phyloP scores from a whole-genome alignment of 2,329 filamentous ascomycete genomes.

The Colletotrichum orchidophilum region DNA sequence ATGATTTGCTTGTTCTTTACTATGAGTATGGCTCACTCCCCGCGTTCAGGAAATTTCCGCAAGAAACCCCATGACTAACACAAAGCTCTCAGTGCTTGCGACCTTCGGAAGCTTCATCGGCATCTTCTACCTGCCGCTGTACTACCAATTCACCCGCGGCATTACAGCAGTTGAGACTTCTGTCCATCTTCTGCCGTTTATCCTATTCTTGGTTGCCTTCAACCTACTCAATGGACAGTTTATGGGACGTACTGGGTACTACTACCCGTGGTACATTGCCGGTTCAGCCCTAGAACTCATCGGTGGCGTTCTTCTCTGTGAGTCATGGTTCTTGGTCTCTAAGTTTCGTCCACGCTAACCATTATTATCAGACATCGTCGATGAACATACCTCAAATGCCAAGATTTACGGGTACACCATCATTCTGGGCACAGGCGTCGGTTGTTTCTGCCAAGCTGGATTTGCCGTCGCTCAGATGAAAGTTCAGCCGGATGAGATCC shows the following conservation, averaged over 20 bases:
- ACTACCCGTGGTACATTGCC: conserved; percentile 50
- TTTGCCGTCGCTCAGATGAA: conserved; percentile 46
- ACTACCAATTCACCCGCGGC: conserved; percentile 57
- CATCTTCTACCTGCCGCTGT: conserved; percentile 61
- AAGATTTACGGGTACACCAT: conserved; percentile 45
- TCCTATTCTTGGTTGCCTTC: conserved; percentile 45
- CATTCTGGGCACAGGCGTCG: conserved; percentile 50
- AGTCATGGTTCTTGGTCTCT: background rate
- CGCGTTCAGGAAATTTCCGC: conserved; percentile 40
- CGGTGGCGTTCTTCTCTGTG: conserved; percentile 47
- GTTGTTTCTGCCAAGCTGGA: conserved; percentile 43
- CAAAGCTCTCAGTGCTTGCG: conserved; percentile 37
- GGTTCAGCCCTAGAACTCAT: conserved; percentile 45
- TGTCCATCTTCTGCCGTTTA: conserved; percentile 51
- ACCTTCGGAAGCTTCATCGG: conserved; percentile 39
- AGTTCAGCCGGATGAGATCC: conserved; percentile 39
- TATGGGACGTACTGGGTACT: conserved; percentile 53
- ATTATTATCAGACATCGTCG: conserved; percentile 29
- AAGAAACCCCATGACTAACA: conserved; percentile 29
- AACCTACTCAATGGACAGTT: conserved; percentile 47
- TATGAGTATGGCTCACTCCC: conserved; percentile 40
- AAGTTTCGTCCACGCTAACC: background rate
- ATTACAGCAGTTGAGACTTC: conserved; percentile 50
- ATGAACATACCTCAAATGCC: conserved; percentile 32
- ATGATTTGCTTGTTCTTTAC: conserved; percentile 54